A percentile compares a stretch with the other conserved stretches of the same genome.
phyloP scores from a whole-genome alignment of 495 filamentous ascomycete species.

The Pseudomonodictys pantanalensis region DNA sequence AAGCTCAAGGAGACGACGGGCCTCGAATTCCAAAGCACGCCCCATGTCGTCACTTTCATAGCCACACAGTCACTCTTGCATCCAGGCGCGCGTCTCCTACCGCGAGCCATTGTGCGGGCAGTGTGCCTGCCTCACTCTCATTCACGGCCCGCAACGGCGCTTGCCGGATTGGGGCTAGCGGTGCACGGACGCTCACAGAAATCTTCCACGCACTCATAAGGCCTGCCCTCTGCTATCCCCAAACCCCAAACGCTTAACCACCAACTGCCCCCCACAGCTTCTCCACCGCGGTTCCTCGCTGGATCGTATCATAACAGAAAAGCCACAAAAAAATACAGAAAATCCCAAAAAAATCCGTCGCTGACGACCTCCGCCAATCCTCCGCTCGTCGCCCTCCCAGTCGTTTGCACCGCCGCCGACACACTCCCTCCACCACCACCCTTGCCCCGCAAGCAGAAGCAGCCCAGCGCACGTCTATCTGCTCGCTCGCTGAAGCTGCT shows the following conservation, averaged over 20 bases:
- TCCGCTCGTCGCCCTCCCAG: slow-evolving; percentile 21
- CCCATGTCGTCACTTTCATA: too few relatives aligned
- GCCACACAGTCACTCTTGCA: too few relatives aligned
- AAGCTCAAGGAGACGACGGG: too few relatives aligned
- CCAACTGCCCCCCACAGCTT: background rate
- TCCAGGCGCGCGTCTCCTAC: too few relatives aligned
- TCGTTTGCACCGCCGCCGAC: slow-evolving; percentile 21
- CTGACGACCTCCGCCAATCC: slow-evolving; percentile 13
- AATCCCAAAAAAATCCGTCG: slow-evolving; percentile 8
- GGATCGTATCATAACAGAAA: background rate
- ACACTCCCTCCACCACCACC: slow-evolving; percentile 9
- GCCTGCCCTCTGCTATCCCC: background rate
- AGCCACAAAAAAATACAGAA: slow-evolving; percentile 21
- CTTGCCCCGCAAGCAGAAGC: background rate
- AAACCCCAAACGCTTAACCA: background rate
- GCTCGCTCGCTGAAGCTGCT: slow-evolving; percentile 8
- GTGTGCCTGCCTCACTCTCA: background rate
- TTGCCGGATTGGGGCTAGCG: background rate
- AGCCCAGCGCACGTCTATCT: background rate
- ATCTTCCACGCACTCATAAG: background rate
- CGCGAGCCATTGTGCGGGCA: too few relatives aligned
- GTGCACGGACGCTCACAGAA: background rate
- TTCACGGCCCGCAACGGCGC: background rate
- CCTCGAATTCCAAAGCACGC: too few relatives aligned
- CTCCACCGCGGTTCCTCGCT: background rate